These are phyloP conservation scores for Cladorrhinum sp. DNA, from an alignment of 2,329 filamentous ascomycete genomes.

Conservation along the genomic window DNA sequence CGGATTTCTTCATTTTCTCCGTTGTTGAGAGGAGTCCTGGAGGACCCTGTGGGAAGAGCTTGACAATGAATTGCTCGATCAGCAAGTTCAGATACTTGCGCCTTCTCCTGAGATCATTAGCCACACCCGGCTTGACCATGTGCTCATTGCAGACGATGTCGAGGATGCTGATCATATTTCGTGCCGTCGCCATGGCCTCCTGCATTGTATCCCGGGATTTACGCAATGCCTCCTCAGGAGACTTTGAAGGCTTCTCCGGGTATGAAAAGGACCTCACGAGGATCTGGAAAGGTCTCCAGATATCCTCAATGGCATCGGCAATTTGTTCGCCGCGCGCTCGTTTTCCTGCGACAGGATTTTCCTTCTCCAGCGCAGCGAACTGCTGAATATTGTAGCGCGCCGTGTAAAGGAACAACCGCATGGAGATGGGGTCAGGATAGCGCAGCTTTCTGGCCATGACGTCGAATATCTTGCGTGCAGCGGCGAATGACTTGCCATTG, in stretches of 20 bases:
- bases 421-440: slow-evolving; percentile 48
- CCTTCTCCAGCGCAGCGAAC: slow-evolving; percentile 31
- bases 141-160: slow-evolving; percentile 43
- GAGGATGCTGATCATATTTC: slow-evolving; percentile 44
- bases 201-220: slow-evolving; percentile 33
- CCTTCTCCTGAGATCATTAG: slow-evolving; percentile 30
- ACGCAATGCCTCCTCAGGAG: slow-evolving; percentile 27
- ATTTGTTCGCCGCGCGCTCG: slow-evolving; percentile 50
- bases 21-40: not conserved
- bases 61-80: slow-evolving; percentile 29
- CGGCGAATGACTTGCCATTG: slow-evolving; percentile 65
- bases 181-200: slow-evolving; percentile 45
- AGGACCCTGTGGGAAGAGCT: slow-evolving; percentile 17
- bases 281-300: slow-evolving; percentile 48
- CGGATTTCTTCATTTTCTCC: slow-evolving; percentile 1
- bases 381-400: slow-evolving; percentile 48
- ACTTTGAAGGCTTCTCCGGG: slow-evolving; percentile 29
- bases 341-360: slow-evolving; percentile 33
- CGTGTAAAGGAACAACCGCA: slow-evolving; percentile 56
- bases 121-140: slow-evolving; percentile 28
- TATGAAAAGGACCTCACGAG: slow-evolving; percentile 35
- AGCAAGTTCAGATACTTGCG: slow-evolving; percentile 32
- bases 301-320: slow-evolving; percentile 45
- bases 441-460: slow-evolving; percentile 51
- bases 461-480: slow-evolving; percentile 63